A percentile compares a stretch with the other conserved stretches of the same genome.
Conservation (phyloP, 495 filamentous ascomycete species). For the Lepraria neglecta region DNA sequence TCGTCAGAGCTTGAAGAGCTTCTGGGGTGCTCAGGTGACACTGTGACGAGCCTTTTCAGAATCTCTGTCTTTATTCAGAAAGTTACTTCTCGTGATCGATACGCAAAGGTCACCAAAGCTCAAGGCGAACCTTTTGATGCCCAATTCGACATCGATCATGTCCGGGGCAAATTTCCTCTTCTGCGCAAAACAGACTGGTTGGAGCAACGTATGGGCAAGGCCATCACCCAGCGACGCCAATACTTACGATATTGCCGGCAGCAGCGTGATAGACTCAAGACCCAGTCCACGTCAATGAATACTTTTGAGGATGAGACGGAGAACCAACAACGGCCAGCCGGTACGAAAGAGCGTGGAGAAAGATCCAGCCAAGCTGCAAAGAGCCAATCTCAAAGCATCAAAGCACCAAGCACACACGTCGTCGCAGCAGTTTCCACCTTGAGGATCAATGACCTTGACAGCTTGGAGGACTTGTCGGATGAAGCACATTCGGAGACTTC, state of each 20-base stretch:
- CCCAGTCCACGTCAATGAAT: slow-evolving; percentile 2
- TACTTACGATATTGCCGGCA: slow-evolving; percentile 34
- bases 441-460: background rate
- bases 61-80: slow-evolving; percentile 26
- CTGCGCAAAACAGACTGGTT: slow-evolving; percentile 17
- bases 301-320: background rate
- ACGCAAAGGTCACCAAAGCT: slow-evolving; percentile 18
- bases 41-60: slow-evolving; percentile 23
- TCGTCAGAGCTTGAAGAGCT: slow-evolving; percentile 23
- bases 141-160: slow-evolving; percentile 26
- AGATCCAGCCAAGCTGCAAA: background rate
- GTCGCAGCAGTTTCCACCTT: background rate
- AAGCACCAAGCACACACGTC: background rate
- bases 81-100: slow-evolving; percentile 26
- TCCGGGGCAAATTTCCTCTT: slow-evolving; percentile 25
- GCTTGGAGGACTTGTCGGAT: background rate
- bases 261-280: slow-evolving; percentile 21
- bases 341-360: background rate
- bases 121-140: slow-evolving; percentile 19
- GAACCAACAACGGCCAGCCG: background rate
- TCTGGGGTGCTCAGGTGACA: slow-evolving; percentile 16
- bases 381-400: background rate
- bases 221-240: slow-evolving; percentile 32
- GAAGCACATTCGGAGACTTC: slow-evolving; percentile 1
- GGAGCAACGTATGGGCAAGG: slow-evolving; percentile 27